Conservation (phyloP, 2,329 filamentous ascomycete species). For the Ceratocystis papillata region DNA sequence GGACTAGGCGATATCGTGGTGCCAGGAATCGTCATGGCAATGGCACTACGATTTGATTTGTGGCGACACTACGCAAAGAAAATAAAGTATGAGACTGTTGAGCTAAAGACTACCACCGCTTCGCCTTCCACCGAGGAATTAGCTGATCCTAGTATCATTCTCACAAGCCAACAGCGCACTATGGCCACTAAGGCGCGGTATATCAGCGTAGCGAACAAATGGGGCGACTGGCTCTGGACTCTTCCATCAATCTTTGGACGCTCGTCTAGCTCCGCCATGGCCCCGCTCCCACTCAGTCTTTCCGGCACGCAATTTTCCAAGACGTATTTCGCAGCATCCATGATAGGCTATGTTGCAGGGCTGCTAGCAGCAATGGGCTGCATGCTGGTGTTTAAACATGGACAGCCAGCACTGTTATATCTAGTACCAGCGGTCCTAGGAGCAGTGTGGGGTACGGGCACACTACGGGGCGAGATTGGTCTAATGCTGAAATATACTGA, state of each 20-base stretch:
- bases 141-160: conserved; percentile 26
- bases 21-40: conserved; percentile 78
- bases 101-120: conserved; percentile 8
- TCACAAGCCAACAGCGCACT: conserved; percentile 28
- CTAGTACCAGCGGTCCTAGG: conserved; percentile 76
- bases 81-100: conserved; percentile 37
- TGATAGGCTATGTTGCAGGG: conserved; percentile 66
- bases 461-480: conserved; percentile 57
- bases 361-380: conserved; percentile 67
- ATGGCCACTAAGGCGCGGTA: conserved; percentile 44
- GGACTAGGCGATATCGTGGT: conserved; percentile 91
- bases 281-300: background rate
- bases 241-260: background rate
- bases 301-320: conserved; percentile 51
- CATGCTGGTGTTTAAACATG: conserved; percentile 66
- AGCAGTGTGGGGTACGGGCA: conserved; percentile 63
- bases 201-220: conserved; percentile 55
- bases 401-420: conserved; percentile 84
- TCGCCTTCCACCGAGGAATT: no score
- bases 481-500: conserved; percentile 79
- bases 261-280: conserved; percentile 24
- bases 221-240: conserved; percentile 80
- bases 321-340: conserved; percentile 69
- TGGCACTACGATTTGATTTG: conserved; percentile 84
- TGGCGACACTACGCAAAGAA: conserved; percentile 69